Conservation (phyloP, 345 rosid species). For the Microcos paniculata region DNA sequence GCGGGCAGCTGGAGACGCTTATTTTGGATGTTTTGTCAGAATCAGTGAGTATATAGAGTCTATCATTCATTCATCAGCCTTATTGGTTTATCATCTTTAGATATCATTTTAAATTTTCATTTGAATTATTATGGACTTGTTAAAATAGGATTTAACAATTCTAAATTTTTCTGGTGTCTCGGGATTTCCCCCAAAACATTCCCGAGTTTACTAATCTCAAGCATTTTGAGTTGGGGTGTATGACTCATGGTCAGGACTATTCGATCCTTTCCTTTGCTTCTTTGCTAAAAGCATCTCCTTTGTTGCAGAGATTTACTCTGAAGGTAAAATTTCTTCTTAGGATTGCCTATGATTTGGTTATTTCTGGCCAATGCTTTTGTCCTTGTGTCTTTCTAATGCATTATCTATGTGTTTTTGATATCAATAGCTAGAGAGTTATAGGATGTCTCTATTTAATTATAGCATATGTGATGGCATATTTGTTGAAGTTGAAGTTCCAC, state of each 20-base stretch:
- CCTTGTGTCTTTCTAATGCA: no score
- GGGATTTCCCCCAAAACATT: background rate
- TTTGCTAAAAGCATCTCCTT: background rate
- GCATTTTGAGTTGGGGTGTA: background rate
- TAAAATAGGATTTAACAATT: background rate
- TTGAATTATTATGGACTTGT: background rate
- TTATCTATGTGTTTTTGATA: no score
- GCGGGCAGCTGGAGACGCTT: background rate
- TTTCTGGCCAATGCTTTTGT: no score
- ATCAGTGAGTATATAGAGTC: background rate
- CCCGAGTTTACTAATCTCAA: slow-evolving; percentile 1
- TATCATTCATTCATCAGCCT: background rate
- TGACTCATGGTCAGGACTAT: background rate
- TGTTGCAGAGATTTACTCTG: background rate
- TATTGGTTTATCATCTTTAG: background rate
- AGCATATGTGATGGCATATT: no score
- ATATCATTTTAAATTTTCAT: no score
- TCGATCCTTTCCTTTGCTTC: background rate
- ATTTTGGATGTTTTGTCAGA: background rate
- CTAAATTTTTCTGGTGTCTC: background rate
- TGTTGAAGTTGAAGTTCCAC: no score
- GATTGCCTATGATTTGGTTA: no score
- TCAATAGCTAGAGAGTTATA: no score
- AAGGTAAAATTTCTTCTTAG: background rate
- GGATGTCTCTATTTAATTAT: background rate